Evolutionary conservation across 257 asterid genomes (phyloP), one percentile per base, ranked within the genome.

Genomic region (Solanum medicagineum): DNA sequence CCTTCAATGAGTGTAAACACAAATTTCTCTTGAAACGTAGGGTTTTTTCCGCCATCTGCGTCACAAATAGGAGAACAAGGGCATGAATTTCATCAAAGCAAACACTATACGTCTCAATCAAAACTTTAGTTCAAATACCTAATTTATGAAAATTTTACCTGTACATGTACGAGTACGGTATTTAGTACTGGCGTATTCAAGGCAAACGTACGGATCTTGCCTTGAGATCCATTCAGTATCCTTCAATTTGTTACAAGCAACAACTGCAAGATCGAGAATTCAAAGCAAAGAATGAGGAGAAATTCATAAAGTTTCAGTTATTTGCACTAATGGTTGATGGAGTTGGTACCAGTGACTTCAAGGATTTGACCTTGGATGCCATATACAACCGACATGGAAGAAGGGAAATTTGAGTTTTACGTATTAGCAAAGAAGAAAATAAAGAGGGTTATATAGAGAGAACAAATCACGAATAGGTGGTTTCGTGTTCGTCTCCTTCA

Each of bases 151-250:
- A 63, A 22, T 24, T 24, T 7, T 74, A 95, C 99, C 99, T 80
- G 98, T 97, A 80, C 95, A 92, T 74, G 98, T 95, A 20, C 98
- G 98, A 10, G 99, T 95, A 2, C 98, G 95, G 74, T 26, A 90
- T 80, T 93, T 97, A 32, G 93, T 85, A 92, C 93, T 93, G 16
- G 85, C 98, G 56, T 95, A 97, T 81, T 97, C 99, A 49, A 95
- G 88, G 66, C 94, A 92, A 65, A 93, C 98, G 83, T 97, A 97
- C 53, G 99, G 98, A 94, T 97, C 99, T 87, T 97, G 99, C 87
- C 98, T 91, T n/a, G 99, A 97, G 83, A 95, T 92, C 98, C 98
- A 95, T 69, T 97, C 98, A 0, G 98, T 94, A 83, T 94, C 94
- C 85, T 91, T 97, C 95, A 97, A 88, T 85, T 92, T 97, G 24